These are phyloP conservation scores for Fragilariopsis cylindrus DNA, from an alignment of 108 stramenopile species.

Conservation along the genomic window DNA sequence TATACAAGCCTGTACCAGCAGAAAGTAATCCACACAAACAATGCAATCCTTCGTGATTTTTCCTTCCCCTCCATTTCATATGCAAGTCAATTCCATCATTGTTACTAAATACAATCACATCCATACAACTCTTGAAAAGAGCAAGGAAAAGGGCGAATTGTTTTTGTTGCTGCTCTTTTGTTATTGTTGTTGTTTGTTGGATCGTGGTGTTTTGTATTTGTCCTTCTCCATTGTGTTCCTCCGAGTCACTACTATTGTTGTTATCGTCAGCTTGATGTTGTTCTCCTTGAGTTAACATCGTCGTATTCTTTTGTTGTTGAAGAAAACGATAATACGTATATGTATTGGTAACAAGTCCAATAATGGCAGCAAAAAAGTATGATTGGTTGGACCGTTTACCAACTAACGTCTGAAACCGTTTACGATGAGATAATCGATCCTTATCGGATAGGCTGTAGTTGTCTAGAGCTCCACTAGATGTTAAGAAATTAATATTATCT, in stretches of 20 bases:
- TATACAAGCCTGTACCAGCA: conserved; percentile 76
- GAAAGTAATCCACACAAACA: conserved; percentile 75
- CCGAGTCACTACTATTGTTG: conserved; percentile 14
- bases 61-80: conserved; percentile 65
- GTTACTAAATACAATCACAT: conserved; percentile 83
- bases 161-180: conserved; percentile 42
- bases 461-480: conserved; percentile 62
- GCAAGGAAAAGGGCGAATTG: conserved; percentile 64
- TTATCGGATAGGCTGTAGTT: conserved; percentile 23
- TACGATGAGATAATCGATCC: conserved; percentile 26
- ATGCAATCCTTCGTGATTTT: conserved; percentile 84
- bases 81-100: conserved; percentile 80
- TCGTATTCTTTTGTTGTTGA: conserved; percentile 1
- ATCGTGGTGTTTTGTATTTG: conserved; percentile 12
- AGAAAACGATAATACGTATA: conserved; percentile 39
- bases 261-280: background rate
- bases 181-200: conserved; percentile 18
- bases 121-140: conserved; percentile 64
- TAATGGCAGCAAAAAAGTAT: conserved; percentile 69
- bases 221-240: conserved; percentile 23
- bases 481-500: conserved; percentile 75
- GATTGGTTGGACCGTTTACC: conserved; percentile 55
- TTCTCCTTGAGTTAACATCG: background rate
- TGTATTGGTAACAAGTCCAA: conserved; percentile 55
- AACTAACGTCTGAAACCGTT: conserved; percentile 22